Evolutionary conservation across 2,329 filamentous ascomycete genomes (phyloP).

Genomic region (Venturia carpophila): DNA sequence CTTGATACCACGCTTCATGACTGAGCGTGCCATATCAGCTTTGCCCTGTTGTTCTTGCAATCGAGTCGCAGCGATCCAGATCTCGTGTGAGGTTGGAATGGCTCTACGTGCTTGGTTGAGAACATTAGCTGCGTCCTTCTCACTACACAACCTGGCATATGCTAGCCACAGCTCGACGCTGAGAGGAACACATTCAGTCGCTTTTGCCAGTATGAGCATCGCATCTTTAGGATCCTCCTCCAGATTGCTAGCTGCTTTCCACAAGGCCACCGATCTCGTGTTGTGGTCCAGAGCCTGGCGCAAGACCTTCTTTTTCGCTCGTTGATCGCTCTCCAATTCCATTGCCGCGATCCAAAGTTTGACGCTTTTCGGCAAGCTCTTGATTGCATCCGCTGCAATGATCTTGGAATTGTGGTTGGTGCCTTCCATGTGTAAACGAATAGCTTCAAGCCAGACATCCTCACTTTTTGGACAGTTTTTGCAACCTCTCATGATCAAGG

Average conservation of each 20-base stretch:
- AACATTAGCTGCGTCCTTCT: constrained; percentile 88
- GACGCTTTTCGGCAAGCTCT: constrained; percentile 82
- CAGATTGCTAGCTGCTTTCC: constrained; percentile 94
- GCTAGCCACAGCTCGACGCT: constrained; percentile 95
- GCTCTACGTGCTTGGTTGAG: constrained; percentile 93
- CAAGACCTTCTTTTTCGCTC: constrained; percentile 86
- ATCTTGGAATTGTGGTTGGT: constrained; percentile 90
- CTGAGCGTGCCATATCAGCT: constrained; percentile 64
- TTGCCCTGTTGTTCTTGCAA: constrained; percentile 85
- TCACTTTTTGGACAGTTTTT: constrained; percentile 88
- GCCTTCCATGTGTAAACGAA: constrained; percentile 61
- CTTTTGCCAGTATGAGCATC: constrained; percentile 80
- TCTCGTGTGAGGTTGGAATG: constrained; percentile 83
- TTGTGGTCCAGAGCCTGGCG: constrained; percentile 87
- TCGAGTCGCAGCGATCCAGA: constrained; percentile 91
- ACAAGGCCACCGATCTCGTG: constrained; percentile 89
- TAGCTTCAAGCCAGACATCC: constrained; percentile 94
- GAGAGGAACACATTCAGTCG: constrained; percentile 87
- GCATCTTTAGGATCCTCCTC: constrained; percentile 88
- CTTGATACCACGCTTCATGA: constrained; percentile 91
- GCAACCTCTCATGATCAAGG: constrained; percentile 79
- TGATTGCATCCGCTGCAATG: constrained; percentile 87
- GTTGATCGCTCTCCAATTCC: constrained; percentile 73
- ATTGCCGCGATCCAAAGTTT: constrained; percentile 93
- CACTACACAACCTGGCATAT: constrained; percentile 77